Conservation (phyloP, 2,329 filamentous ascomycete species). For the Aspergillus ustus region DNA sequence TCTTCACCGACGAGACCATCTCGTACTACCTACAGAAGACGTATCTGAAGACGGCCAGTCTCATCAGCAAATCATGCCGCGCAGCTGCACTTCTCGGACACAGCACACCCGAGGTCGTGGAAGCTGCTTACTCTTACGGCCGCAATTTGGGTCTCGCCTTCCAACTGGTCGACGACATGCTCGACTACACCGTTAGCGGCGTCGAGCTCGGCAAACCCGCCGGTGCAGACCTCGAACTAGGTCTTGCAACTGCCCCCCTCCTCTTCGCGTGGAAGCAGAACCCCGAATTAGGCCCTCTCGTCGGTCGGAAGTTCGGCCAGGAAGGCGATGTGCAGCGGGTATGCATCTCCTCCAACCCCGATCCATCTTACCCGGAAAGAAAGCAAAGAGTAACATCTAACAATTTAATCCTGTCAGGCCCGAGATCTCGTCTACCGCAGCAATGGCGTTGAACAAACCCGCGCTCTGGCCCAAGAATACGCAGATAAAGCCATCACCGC, state of each 20-base stretch:
- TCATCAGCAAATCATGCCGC: conserved; percentile 95
- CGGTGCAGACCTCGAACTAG: conserved; percentile 90
- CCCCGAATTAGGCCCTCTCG: conserved; percentile 80
- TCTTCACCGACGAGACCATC: conserved; percentile 86
- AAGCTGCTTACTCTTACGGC: conserved; percentile 89
- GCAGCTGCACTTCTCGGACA: conserved; percentile 85
- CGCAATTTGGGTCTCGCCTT: conserved; percentile 94
- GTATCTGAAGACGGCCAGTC: conserved; percentile 92
- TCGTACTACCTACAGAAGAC: conserved; percentile 97
- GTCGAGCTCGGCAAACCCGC: conserved; percentile 91
- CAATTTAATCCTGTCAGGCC: conserved; percentile 62
- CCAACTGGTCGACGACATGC: conserved; percentile 96
- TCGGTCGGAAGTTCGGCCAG: conserved; percentile 85
- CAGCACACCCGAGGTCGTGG: conserved; percentile 75
- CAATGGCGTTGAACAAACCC: conserved; percentile 89
- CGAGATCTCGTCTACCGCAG: conserved; percentile 81
- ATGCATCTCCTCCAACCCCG: conserved; percentile 41
- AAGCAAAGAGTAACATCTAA: conserved; percentile 17
- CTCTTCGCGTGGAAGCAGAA: conserved; percentile 95
- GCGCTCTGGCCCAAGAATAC: conserved; percentile 87
- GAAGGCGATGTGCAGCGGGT: conserved; percentile 86
- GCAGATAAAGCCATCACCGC: conserved; percentile 83
- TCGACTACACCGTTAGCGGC: conserved; percentile 90
- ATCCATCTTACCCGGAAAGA: neutral
- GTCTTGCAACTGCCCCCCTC: conserved; percentile 89